These are phyloP conservation scores for Endocarpon pusillum DNA, from an alignment of 495 filamentous ascomycete species.

Conservation along the genomic window DNA sequence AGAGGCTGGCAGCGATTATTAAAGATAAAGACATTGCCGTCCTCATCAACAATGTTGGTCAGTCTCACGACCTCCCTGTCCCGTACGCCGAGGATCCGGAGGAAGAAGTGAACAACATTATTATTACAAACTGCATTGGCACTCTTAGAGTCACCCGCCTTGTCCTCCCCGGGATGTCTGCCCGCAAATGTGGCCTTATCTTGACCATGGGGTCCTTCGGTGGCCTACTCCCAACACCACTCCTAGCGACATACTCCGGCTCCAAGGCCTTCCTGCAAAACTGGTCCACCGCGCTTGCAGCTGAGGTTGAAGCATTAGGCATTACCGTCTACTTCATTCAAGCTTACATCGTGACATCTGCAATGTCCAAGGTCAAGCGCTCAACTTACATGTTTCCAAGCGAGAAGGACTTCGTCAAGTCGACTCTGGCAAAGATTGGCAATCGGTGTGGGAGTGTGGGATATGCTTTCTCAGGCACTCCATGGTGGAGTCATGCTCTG, in stretches of 20 bases:
- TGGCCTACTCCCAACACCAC: slow-evolving; percentile 75
- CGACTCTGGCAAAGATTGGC: slow-evolving; percentile 68
- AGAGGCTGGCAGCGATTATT: slow-evolving; percentile 45
- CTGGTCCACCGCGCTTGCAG: slow-evolving; percentile 76
- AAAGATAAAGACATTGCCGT: slow-evolving; percentile 65
- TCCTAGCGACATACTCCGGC: slow-evolving; percentile 91
- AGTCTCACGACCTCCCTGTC: slow-evolving; percentile 80
- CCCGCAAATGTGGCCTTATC: slow-evolving; percentile 71
- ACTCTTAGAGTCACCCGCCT: slow-evolving; percentile 77
- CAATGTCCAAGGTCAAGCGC: slow-evolving; percentile 88
- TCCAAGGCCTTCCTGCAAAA: slow-evolving; percentile 96
- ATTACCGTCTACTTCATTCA: slow-evolving; percentile 76
- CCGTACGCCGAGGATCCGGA: slow-evolving; percentile 65
- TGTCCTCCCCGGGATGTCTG: slow-evolving; percentile 67
- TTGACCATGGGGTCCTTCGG: slow-evolving; percentile 96
- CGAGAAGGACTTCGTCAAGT: slow-evolving; percentile 64
- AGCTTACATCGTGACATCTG: slow-evolving; percentile 79
- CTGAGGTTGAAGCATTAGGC: slow-evolving; percentile 63
- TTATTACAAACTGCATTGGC: slow-evolving; percentile 83
- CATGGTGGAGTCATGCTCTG: slow-evolving; percentile 79
- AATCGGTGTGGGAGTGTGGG: slow-evolving; percentile 54
- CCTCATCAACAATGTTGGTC: slow-evolving; percentile 93
- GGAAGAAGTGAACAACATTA: slow-evolving; percentile 70
- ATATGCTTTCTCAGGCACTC: slow-evolving; percentile 68
- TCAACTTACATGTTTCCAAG: slow-evolving; percentile 61